Evolutionary conservation across 768 basidiomycete genomes (phyloP).

Genomic region (Fomitopsis pulvina): DNA sequence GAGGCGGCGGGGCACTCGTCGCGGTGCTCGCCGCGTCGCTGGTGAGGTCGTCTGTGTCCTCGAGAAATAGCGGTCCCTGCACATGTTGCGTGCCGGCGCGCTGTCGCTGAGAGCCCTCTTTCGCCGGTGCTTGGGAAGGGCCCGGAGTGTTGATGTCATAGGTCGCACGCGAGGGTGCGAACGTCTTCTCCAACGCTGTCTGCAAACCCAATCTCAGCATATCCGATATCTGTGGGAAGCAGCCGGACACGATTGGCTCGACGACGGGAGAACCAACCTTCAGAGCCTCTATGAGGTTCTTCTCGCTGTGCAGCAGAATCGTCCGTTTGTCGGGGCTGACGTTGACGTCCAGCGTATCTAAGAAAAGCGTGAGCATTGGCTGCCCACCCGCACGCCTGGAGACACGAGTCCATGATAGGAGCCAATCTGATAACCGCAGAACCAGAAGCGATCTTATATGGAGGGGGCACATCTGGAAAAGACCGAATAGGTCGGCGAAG

Average conservation of each 20-base stretch:
- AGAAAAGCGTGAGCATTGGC: background rate
- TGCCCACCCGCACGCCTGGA: too few species aligned
- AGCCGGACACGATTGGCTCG: too few species aligned
- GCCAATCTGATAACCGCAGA: background rate
- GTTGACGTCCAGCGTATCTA: constrained; percentile 86
- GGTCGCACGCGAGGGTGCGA: constrained; percentile 66
- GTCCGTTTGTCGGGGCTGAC: constrained; percentile 97
- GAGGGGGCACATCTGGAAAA: too few species aligned
- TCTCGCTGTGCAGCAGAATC: constrained; percentile 85
- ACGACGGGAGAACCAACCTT: constrained; percentile 44
- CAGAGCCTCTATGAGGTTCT: constrained; percentile 66
- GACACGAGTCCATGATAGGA: too few species aligned
- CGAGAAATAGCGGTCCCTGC: constrained; percentile 17
- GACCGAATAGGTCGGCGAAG: background rate
- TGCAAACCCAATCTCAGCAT: too few species aligned
- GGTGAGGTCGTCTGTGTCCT: constrained; percentile 6
- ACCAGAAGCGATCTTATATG: background rate
- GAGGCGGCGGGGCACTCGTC: constrained; percentile 6
- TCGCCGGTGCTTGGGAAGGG: background rate
- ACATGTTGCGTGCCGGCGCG: background rate
- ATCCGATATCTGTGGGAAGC: too few species aligned
- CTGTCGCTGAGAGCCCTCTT: background rate
- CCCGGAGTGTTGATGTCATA: constrained; percentile 41
- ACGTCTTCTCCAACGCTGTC: constrained; percentile 61
- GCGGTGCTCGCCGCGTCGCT: background rate